Evolutionary conservation across 2,329 filamentous ascomycete genomes (phyloP), one percentile per base, ranked within the genome.

Genomic region (Ramularia endophylla): DNA sequence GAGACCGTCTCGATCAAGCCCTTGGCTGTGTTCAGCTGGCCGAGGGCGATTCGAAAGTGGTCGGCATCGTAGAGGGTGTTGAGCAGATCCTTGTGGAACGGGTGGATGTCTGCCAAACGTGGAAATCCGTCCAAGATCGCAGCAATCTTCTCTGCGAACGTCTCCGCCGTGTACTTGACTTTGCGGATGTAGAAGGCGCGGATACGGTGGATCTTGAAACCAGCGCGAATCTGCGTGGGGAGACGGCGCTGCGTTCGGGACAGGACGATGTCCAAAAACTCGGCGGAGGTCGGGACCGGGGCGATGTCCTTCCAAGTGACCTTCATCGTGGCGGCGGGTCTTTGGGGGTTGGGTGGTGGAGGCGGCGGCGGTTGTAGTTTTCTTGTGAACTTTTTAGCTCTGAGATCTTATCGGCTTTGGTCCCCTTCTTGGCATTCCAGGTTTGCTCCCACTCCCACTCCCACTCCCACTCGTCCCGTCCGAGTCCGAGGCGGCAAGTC

Each of bases 51-150:
- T 58, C 85, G 81, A 74, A 97, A 97, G 65, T 95, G 88, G 73
- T 98, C 90, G 65, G 87, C 87, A 79, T 95, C 90, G 74, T 97
- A 98, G 33, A 98, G 83, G 15, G 92, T 97, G 72, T 98, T 97
- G 71, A 98, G 83, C 61, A 94, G 72, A 69, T 88, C 83, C 70
- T 85, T 83, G 71, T 83, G 89, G 74, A 95, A 95, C 40, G 90
- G 89, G 64, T 95, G 90, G 63, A 95, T 90, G 64, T 98, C 92
- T 63, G 87, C 82, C 40, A 98, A 76, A 44, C 89, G 80, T 41
- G 92, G 92, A 61, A 98, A 95, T 57, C 85, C 87, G 65, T 95
- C 86, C 60, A 97, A 80, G 60, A 95, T 95, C 46, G 82, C 78
- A 54, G 80, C 80, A 54, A 98, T 81, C 70, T 97, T 97, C 66